These are phyloP conservation scores for Schoenoplectus triqueter DNA, from an alignment of 202 grass and related monocot species.

Conservation along the genomic window DNA sequence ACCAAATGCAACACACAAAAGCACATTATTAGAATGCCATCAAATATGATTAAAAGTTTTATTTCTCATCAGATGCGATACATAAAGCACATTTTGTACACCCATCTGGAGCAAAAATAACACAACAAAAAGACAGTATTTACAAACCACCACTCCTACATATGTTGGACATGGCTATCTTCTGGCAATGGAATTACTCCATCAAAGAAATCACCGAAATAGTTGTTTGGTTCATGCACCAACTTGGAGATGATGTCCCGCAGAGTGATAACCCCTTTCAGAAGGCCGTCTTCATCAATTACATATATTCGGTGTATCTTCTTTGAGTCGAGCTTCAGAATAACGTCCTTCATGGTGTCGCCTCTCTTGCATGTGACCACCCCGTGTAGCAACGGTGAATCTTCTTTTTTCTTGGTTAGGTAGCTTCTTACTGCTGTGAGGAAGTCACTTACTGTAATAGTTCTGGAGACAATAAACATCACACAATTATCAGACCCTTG, in stretches of 20 bases:
- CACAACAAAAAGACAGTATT: conserved; percentile 24
- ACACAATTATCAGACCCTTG: conserved; percentile 10
- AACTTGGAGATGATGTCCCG: conserved; percentile 98
- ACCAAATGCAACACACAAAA: conserved; percentile 1
- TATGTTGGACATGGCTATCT: conserved; percentile 69
- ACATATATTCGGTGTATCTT: conserved; percentile 94
- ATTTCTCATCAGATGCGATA: conserved; percentile 14
- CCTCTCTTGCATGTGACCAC: conserved; percentile 72
- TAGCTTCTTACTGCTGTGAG: conserved; percentile 58
- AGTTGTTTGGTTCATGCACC: conserved; percentile 82
- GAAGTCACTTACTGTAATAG: conserved; percentile 82
- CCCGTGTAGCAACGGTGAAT: conserved; percentile 59
- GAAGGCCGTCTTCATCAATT: conserved; percentile 51
- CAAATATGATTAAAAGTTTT: neutral
- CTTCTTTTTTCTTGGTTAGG: conserved; percentile 64
- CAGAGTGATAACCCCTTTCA: conserved; percentile 82
- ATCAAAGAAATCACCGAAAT: conserved; percentile 99
- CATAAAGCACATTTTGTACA: conserved; percentile 13
- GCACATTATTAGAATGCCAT: conserved; percentile 9
- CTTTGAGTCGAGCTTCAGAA: conserved; percentile 69
- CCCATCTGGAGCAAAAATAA: neutral
- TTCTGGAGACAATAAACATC: conserved; percentile 40
- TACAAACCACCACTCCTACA: neutral
- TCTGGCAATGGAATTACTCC: conserved; percentile 76
- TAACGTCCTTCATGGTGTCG: conserved; percentile 68